phyloP scores from a whole-genome alignment of 2,329 filamentous ascomycete genomes.

The Diaporthe citri region DNA sequence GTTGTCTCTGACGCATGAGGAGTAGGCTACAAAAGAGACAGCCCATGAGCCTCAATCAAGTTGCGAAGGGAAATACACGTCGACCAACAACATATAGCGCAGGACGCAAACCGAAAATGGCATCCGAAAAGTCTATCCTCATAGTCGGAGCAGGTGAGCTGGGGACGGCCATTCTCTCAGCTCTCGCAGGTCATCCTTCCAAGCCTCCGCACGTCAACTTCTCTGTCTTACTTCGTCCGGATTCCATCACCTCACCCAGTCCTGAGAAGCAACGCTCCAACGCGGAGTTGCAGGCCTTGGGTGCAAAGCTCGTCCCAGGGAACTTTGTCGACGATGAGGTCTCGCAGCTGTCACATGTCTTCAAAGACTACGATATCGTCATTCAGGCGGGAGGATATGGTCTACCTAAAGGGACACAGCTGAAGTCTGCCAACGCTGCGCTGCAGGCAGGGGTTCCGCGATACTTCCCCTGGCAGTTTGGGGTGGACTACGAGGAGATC shows the following conservation, averaged over 20 bases:
- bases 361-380: conserved; percentile 64
- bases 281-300: conserved; percentile 51
- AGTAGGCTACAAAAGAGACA: neutral
- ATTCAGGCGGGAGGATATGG: conserved; percentile 74
- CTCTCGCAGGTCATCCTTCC: conserved; percentile 61
- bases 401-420: conserved; percentile 65
- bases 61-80: no score
- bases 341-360: conserved; percentile 55
- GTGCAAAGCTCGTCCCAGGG: conserved; percentile 57
- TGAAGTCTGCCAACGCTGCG: conserved; percentile 68
- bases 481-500: conserved; percentile 77
- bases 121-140: conserved; percentile 57
- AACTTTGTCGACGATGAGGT: conserved; percentile 57
- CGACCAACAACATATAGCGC: neutral
- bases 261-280: conserved; percentile 52
- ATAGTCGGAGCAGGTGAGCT: conserved; percentile 77
- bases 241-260: conserved; percentile 56
- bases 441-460: conserved; percentile 62
- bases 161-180: conserved; percentile 66
- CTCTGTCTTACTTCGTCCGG: conserved; percentile 66
- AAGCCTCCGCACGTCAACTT: conserved; percentile 52
- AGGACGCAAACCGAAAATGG: neutral
- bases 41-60: no score
- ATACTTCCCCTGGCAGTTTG: conserved; percentile 81
- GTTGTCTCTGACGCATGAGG: neutral